Evolutionary conservation across 2,329 filamentous ascomycete species (phyloP), one percentile per base, ranked within the genome.

Genomic region (Rhynchosporium agropyri): DNA sequence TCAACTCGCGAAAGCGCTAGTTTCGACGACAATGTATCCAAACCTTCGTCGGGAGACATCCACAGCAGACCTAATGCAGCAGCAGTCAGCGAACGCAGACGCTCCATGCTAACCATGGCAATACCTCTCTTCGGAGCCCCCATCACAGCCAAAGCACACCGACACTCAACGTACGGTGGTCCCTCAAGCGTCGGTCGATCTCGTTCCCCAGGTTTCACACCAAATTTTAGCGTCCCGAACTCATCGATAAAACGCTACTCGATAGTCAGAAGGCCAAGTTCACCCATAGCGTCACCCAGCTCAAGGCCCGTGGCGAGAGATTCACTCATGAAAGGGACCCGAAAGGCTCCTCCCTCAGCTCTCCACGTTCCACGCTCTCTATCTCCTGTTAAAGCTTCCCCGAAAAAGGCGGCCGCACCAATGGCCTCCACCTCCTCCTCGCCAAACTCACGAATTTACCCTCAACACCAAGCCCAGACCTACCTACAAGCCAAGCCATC

Each of bases 1-100:
- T 85, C 86, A 0, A 79, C 79, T 0, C 77, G 79, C 12, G 81
- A 83, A 42, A 83, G 77, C 60, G 85, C 85, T 61, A 65, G 64
- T 10, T 68, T 69, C 33, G 72, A 74, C 29, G 70, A 74, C n/a
- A 46, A 60, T 3, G 51, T 63, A 8, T 43, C 61, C 7, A 66
- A 65, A 2, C 36, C 63, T 7, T 59, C 65, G n/a, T 45, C 56
- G 13, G 70, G 73, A 26, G 68, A 70, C 29, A 42, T 50, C 31
- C 65, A 65, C 45, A 49, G 61, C 28, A 64, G 69, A 61, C 72
- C 71, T 15, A 74, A 72, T 63, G 70, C 69, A 36, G 60, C 62
- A 9, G 69, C 67, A 0, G 68, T 73, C 43, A 69, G 67, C 38
- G 72, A 73, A 49, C 71, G 71, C 10, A 64, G 73, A 60, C 69